Conservation (phyloP, 2,329 filamentous ascomycete species). For the Aspergillus cejpii region DNA sequence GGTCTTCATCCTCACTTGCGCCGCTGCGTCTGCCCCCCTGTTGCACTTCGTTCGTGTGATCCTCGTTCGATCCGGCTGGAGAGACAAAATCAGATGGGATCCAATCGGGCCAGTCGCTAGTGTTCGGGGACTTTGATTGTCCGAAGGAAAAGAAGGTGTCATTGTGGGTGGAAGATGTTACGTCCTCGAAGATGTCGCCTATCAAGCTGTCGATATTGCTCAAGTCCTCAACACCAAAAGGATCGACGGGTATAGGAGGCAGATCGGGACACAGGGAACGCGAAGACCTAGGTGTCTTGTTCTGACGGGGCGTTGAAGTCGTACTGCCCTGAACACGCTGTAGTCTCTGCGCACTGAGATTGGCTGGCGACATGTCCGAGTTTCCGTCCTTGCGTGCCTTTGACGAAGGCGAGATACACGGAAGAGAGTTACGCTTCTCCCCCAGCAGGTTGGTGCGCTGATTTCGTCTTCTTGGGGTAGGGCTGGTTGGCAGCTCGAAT, state of each 20-base stretch:
- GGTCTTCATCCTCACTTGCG: conserved; percentile 23
- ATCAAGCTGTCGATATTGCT: conserved; percentile 32
- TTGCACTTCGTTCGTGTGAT: conserved; percentile 11
- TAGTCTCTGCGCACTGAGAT: conserved; percentile 29
- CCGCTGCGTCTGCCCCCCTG: not conserved
- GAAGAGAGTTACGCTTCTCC: conserved; percentile 36
- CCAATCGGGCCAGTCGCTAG: conserved; percentile 35
- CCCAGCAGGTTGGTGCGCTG: conserved; percentile 38
- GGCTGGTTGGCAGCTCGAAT: conserved; percentile 52
- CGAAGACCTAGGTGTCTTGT: conserved; percentile 22
- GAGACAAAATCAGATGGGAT: conserved; percentile 33
- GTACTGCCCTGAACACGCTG: conserved; percentile 28
- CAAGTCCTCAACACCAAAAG: conserved; percentile 24
- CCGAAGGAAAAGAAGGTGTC: conserved; percentile 28
- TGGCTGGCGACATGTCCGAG: conserved; percentile 24
- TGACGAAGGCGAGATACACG: conserved; percentile 31
- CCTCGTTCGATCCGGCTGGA: conserved; percentile 23
- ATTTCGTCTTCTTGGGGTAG: conserved; percentile 49
- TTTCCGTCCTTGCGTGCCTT: conserved; percentile 19
- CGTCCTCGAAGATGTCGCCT: conserved; percentile 36
- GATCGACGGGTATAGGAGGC: conserved; percentile 18
- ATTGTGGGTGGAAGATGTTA: conserved; percentile 17
- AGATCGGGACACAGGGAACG: conserved; percentile 16
- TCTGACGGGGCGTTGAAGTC: conserved; percentile 17
- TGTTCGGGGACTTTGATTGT: conserved; percentile 17